Evolutionary conservation across 2,329 filamentous ascomycete species (phyloP).

Genomic region (Xylariales sp.): DNA sequence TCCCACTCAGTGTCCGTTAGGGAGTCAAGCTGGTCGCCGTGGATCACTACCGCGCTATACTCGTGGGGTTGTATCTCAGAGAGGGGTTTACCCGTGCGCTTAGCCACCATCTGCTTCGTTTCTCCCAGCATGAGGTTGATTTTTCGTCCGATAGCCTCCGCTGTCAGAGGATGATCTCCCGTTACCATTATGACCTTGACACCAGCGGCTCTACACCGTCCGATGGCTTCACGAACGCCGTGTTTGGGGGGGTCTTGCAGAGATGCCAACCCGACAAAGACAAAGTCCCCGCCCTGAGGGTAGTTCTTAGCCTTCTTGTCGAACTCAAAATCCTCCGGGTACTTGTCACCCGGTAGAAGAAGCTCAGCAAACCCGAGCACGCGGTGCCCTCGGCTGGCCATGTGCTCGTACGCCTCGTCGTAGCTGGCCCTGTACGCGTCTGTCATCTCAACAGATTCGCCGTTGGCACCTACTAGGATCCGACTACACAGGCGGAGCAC

Average conservation of each 20-base stretch:
- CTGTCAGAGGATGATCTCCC: not conserved
- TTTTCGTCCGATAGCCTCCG: not conserved
- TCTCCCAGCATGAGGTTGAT: not conserved
- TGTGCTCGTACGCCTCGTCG: constrained; percentile 54
- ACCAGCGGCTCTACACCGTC: constrained; percentile 43
- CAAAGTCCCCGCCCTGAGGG: constrained; percentile 54
- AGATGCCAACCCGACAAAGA: constrained; percentile 63
- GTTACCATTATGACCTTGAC: not conserved
- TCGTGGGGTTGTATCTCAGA: no score
- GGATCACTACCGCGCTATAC: no score
- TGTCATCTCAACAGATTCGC: constrained; percentile 31
- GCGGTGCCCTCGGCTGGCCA: constrained; percentile 60
- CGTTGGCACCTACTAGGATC: constrained; percentile 30
- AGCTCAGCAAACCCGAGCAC: constrained; percentile 57
- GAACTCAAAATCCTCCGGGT: constrained; percentile 17
- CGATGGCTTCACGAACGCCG: constrained; percentile 58
- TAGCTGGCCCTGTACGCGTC: constrained; percentile 43
- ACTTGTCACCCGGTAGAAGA: constrained; percentile 56
- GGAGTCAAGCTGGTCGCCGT: no score
- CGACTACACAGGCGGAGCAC: constrained; percentile 55
- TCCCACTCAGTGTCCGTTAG: no score
- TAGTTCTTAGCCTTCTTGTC: constrained; percentile 31
- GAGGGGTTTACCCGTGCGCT: no score
- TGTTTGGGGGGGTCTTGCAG: constrained; percentile 68
- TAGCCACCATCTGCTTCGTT: not conserved